Evolutionary conservation across 1,284 basidiomycete genomes (phyloP).

Genomic region (Ganoderma resinaceum): DNA sequence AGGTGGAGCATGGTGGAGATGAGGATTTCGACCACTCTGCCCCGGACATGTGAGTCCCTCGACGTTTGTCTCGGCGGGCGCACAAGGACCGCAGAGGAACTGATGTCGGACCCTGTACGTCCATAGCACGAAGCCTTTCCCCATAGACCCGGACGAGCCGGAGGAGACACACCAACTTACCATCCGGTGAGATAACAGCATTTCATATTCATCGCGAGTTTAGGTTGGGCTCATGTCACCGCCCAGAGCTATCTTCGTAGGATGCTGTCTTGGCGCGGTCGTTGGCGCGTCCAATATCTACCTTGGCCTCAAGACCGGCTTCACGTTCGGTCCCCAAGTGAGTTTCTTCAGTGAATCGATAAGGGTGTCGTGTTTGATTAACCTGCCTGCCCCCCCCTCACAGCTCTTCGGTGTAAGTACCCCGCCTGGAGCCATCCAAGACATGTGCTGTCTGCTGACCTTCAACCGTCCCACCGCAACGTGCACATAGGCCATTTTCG

Average conservation of each 20-base stretch:
- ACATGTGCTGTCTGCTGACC: neutral
- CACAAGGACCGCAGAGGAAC: neutral
- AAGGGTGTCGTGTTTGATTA: neutral
- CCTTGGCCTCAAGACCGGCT: conserved; percentile 74
- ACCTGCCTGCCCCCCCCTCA: neutral
- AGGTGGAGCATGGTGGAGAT: conserved; percentile 1
- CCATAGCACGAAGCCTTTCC: conserved; percentile 50
- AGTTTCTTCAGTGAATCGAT: neutral
- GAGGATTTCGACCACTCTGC: conserved; percentile 15
- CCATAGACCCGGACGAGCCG: conserved; percentile 54
- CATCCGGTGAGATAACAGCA: conserved; percentile 41
- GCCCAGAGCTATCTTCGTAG: conserved; percentile 62
- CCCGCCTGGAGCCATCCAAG: neutral
- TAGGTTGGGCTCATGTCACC: neutral
- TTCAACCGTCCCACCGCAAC: neutral
- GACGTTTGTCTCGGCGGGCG: neutral
- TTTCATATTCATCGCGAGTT: neutral
- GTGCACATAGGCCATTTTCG: conserved; percentile 58
- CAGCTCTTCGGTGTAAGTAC: conserved; percentile 54
- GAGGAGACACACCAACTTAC: conserved; percentile 65
- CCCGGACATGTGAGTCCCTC: conserved; percentile 25
- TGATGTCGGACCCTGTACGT: neutral
- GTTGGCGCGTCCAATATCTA: conserved; percentile 50
- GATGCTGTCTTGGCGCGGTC: conserved; percentile 45
- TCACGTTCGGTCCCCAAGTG: conserved; percentile 67